Conservation (phyloP, 2,329 filamentous ascomycete genomes). For the Emergomyces orientalis region DNA sequence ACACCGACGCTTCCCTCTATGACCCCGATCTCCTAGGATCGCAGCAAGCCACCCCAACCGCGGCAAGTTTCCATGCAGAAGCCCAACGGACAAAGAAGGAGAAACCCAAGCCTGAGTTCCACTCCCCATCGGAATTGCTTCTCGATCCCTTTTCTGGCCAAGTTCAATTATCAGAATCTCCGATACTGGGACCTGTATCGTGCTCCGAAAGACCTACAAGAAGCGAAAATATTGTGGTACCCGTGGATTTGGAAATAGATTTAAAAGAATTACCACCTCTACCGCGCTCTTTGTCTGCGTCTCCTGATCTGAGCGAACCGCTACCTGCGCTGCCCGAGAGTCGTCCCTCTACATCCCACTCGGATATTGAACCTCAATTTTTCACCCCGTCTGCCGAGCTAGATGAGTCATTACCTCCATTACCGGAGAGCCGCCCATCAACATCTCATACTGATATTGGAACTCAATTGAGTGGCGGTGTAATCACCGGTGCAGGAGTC, state of each 20-base stretch:
- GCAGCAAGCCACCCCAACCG: slow-evolving; percentile 60
- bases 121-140: slow-evolving; percentile 39
- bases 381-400: slow-evolving; percentile 1
- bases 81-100: slow-evolving; percentile 26
- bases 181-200: slow-evolving; percentile 20
- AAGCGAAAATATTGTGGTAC: slow-evolving; percentile 17
- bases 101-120: slow-evolving; percentile 38
- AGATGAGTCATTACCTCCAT: slow-evolving; percentile 3
- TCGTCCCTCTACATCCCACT: slow-evolving; percentile 10
- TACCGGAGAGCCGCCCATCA: slow-evolving; percentile 4
- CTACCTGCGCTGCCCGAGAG: background rate
- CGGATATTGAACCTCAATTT: slow-evolving; percentile 11
- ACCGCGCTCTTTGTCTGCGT: slow-evolving; percentile 5
- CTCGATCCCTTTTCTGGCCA: slow-evolving; percentile 27
- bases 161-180: slow-evolving; percentile 20
- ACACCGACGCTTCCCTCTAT: slow-evolving; percentile 22
- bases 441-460: slow-evolving; percentile 12
- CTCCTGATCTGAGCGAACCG: slow-evolving; percentile 8
- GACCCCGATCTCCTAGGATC: slow-evolving; percentile 49
- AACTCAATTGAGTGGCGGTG: slow-evolving; percentile 4
- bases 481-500: slow-evolving; percentile 3
- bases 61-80: slow-evolving; percentile 39
- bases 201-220: slow-evolving; percentile 27
- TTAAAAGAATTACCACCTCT: slow-evolving; percentile 10
- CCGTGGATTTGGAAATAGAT: slow-evolving; percentile 16